Conservation (phyloP, 805 yeast species). For the Starmera amethionina region DNA sequence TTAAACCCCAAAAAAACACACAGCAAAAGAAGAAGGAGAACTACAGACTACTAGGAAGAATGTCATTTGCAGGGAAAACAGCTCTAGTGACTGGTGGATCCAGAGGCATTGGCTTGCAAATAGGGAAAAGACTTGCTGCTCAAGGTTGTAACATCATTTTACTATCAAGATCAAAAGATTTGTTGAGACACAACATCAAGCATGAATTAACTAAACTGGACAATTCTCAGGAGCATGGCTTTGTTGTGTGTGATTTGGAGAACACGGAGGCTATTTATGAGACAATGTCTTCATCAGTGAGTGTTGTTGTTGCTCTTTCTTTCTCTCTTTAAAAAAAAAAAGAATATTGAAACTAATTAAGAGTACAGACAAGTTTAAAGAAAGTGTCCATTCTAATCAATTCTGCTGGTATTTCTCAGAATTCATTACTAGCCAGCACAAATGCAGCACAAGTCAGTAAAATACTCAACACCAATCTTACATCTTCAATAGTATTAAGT, state of each 20-base stretch:
- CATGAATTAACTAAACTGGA: conserved; percentile 4
- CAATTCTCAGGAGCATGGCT: conserved; percentile 10
- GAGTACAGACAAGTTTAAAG: conserved; percentile 4
- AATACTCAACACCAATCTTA: conserved; percentile 46
- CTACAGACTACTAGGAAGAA: no score
- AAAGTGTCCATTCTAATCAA: conserved; percentile 21
- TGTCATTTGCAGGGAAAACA: conserved; percentile 17
- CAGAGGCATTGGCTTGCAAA: conserved; percentile 51
- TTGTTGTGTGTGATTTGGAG: conserved; percentile 9
- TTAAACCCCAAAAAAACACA: no score
- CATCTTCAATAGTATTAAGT: conserved; percentile 51
- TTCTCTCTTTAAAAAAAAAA: not conserved
- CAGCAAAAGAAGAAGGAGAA: no score
- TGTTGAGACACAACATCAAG: conserved; percentile 21
- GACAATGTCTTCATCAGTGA: conserved; percentile 2
- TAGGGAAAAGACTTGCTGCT: conserved; percentile 39
- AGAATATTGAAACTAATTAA: conserved; percentile 4
- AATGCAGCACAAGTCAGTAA: conserved; percentile 29
- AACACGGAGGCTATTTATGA: conserved; percentile 5
- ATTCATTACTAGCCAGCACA: conserved; percentile 37
- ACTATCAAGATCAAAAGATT: conserved; percentile 34
- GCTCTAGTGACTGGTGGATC: conserved; percentile 65
- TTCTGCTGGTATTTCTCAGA: conserved; percentile 55
- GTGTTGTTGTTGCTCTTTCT: not conserved
- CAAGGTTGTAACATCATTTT: conserved; percentile 44